These are phyloP conservation scores for Didymellaceae sp. DNA, from an alignment of 2,329 filamentous ascomycete species.

Conservation along the genomic window DNA sequence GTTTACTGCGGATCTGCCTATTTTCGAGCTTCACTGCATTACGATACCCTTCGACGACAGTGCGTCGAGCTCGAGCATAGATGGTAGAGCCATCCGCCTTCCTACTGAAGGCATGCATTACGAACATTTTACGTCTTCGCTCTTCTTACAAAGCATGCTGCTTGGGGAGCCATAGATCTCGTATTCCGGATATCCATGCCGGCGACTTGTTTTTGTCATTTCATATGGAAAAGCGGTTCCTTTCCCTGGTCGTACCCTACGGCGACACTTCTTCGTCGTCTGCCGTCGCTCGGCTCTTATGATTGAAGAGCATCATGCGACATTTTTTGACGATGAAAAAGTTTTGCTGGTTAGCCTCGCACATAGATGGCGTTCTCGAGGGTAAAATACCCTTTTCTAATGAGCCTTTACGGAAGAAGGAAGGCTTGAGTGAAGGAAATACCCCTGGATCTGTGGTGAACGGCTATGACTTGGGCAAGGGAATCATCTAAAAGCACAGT, in stretches of 20 bases:
- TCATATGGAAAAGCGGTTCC: conserved; percentile 50
- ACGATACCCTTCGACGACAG: conserved; percentile 47
- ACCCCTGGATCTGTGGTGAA: conserved; percentile 39
- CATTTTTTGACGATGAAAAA: conserved; percentile 40
- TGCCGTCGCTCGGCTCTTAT: conserved; percentile 36
- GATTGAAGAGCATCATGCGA: conserved; percentile 34
- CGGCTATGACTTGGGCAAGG: conserved; percentile 45
- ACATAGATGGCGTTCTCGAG: conserved; percentile 50
- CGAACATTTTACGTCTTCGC: conserved; percentile 49
- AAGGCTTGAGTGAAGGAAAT: conserved; percentile 45
- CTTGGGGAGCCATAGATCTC: conserved; percentile 52
- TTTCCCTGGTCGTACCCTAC: conserved; percentile 44
- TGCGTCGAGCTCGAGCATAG: conserved; percentile 46
- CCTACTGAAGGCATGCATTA: conserved; percentile 43
- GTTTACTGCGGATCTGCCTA: conserved; percentile 53
- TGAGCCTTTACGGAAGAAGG: conserved; percentile 33
- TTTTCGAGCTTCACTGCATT: conserved; percentile 49
- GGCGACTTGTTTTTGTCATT: conserved; percentile 41
- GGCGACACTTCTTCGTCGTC: conserved; percentile 40
- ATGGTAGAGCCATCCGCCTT: conserved; percentile 45
- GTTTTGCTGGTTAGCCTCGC: conserved; percentile 42
- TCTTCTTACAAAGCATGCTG: conserved; percentile 49
- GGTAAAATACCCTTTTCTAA: conserved; percentile 38
- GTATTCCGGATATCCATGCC: conserved; percentile 48
- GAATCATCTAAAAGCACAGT: conserved; percentile 48